Percentiles rank a stretch among this genome's conserved stretches.
These are phyloP conservation scores for Salix suchowensis DNA, from an alignment of 345 rosid species.

Conservation along the genomic window DNA sequence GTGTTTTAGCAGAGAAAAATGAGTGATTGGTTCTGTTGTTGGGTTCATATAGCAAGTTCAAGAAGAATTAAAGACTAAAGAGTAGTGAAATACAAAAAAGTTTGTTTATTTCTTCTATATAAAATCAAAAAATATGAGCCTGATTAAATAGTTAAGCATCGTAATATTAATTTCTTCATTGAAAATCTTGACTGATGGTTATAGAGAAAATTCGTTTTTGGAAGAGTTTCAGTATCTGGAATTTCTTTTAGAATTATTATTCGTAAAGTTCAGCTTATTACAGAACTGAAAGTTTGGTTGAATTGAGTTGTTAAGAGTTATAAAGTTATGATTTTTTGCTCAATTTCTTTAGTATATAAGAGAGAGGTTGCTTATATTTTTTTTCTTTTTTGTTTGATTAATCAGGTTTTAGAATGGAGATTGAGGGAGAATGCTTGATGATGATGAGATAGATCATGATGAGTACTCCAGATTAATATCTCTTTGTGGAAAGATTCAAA, in stretches of 20 bases:
- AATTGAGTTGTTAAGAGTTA: not conserved
- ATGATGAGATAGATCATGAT: slow-evolving; percentile 12
- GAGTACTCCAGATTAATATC: slow-evolving; percentile 29
- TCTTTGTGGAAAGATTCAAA: slow-evolving; percentile 32
- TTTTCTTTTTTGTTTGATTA: not conserved
- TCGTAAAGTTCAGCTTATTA: not conserved
- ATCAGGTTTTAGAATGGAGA: slow-evolving; percentile 42
- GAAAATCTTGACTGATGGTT: not conserved
- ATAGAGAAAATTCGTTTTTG: not conserved
- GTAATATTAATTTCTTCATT: not conserved
- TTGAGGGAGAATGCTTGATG: slow-evolving; percentile 30
- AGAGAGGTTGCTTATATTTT: not conserved
- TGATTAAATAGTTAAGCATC: not conserved
- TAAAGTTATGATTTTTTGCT: not conserved
- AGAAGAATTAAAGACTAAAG: not conserved
- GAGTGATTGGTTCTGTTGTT: not conserved
- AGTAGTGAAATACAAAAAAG: not conserved
- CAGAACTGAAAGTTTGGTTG: not conserved
- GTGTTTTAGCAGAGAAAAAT: not conserved
- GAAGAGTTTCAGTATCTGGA: not conserved
- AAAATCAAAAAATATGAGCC: not conserved
- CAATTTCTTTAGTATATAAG: not conserved
- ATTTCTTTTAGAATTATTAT: not conserved
- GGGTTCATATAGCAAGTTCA: not conserved
- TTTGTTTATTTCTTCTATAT: too few relatives aligned